These are phyloP conservation scores for Verticillium isaacii DNA, from an alignment of 2,329 filamentous ascomycete species.

Conservation along the genomic window DNA sequence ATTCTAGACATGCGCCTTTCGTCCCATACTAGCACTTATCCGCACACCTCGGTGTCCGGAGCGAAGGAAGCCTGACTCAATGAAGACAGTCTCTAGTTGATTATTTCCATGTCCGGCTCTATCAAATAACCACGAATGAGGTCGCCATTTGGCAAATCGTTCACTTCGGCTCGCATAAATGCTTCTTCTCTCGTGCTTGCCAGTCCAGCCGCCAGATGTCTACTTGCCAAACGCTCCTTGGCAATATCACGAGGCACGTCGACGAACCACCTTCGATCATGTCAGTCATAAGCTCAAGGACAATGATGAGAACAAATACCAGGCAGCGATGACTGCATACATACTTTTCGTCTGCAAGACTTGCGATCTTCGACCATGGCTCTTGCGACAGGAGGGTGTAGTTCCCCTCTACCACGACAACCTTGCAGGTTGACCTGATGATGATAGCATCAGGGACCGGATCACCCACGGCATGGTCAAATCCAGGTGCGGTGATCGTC, in stretches of 20 bases:
- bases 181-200: constrained; percentile 19
- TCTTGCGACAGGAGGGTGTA: constrained; percentile 40
- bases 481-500: constrained; percentile 31
- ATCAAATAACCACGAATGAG: constrained; percentile 18
- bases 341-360: constrained; percentile 38
- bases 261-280: constrained; percentile 21
- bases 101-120: constrained; percentile 17
- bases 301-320: background rate
- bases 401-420: constrained; percentile 48
- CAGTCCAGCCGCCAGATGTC: constrained; percentile 22
- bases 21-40: too few species aligned
- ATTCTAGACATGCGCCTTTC: too few species aligned
- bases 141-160: constrained; percentile 23
- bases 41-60: too few species aligned
- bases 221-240: constrained; percentile 14
- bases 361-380: constrained; percentile 38
- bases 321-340: constrained; percentile 1
- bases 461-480: constrained; percentile 46
- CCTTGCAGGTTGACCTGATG: constrained; percentile 31
- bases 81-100: constrained; percentile 12
- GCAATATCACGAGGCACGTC: constrained; percentile 17
- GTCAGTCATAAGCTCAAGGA: background rate
- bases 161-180: constrained; percentile 16
- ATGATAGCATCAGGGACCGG: constrained; percentile 25
- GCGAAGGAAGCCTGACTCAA: too few species aligned